phyloP scores from a whole-genome alignment of 257 asterid genomes.

The Fraxinus cuspidata region DNA sequence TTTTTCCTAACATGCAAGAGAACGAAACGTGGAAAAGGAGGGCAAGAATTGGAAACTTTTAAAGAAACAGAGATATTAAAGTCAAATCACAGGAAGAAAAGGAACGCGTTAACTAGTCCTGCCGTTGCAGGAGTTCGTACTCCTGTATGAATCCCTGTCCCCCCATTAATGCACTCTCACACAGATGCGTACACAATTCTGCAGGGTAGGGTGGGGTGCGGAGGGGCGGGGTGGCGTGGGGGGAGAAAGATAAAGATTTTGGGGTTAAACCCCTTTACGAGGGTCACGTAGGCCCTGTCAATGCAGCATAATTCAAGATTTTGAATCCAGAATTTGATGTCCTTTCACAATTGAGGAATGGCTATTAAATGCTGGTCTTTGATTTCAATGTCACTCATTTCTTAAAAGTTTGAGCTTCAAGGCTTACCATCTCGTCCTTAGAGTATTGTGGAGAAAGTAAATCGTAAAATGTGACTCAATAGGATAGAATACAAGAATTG shows the following conservation, averaged over 20 bases:
- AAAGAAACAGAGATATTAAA: conserved; percentile 10
- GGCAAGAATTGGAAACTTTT: no score
- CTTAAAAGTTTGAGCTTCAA: no score
- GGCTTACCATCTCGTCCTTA: no score
- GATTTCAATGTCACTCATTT: conserved; percentile 29
- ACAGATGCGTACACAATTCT: conserved; percentile 12
- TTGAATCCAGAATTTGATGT: conserved; percentile 40
- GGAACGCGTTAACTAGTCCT: conserved; percentile 24
- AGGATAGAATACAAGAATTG: no score
- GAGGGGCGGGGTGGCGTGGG: conserved; percentile 11
- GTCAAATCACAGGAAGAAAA: conserved; percentile 35
- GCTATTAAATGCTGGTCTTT: conserved; percentile 36
- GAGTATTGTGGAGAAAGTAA: no score
- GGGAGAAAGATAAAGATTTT: conserved; percentile 14
- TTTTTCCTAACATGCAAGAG: no score
- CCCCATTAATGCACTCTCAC: conserved; percentile 36
- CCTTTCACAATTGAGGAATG: conserved; percentile 47
- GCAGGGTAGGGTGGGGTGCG: conserved; percentile 29
- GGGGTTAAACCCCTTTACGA: background rate
- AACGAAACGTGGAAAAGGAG: no score
- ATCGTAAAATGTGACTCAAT: no score
- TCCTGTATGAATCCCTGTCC: conserved; percentile 37
- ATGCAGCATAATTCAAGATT: background rate
- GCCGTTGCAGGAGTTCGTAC: conserved; percentile 42
- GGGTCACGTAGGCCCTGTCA: no score